Evolutionary conservation across 2,329 filamentous ascomycete genomes (phyloP), one percentile per base, ranked within the genome.

Genomic region (Colletotrichum paranaense): DNA sequence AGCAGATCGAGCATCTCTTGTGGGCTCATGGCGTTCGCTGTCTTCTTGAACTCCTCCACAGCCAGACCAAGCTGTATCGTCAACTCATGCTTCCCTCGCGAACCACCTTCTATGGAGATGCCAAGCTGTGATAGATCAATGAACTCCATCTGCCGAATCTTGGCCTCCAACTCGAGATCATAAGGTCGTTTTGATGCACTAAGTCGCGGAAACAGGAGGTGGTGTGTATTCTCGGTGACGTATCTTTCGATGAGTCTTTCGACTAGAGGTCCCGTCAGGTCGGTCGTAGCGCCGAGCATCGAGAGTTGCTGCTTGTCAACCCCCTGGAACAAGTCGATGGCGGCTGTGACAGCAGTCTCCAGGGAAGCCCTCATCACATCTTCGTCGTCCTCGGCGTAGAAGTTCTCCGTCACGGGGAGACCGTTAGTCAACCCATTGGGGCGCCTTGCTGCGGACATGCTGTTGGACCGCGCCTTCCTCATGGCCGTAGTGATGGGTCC

Each of bases 291-390:
- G 22, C 95, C 97, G 5, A 99, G 88, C 46, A 97, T 88, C 3
- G 96, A 98, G 32, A 99, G 86, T 78, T 98, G 97, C 78, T 97
- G 94, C 81, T 98, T 98, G 81, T 99, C 97, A 6, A 99, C 96
- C 73, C 92, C 92, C 78, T 98, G 96, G 77, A 99, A 99, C 1
- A 98, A 88, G 79, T 99, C 97, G 76, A 99, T 98, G 0, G 95
- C 97, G 11, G 94, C 91, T 11, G 95, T 98, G 12, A 99, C 94
- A 1, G 96, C 95, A 1, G 94, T 97, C 83, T 99, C 97, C 16
- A 98, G 85, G 19, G 95, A 95, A 26, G 92, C 92, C 68, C 96
- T 89, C 92, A 99, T 96, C 35, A 95, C 88, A 76, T 97, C 93
- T 81, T 98, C 97, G 76, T 98, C 95, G 72, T 98, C 95, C 77